Percentiles rank a stretch among this genome's conserved stretches.
phyloP scores from a whole-genome alignment of 352 stramenopile species.

The Ophiocytium majus region DNA sequence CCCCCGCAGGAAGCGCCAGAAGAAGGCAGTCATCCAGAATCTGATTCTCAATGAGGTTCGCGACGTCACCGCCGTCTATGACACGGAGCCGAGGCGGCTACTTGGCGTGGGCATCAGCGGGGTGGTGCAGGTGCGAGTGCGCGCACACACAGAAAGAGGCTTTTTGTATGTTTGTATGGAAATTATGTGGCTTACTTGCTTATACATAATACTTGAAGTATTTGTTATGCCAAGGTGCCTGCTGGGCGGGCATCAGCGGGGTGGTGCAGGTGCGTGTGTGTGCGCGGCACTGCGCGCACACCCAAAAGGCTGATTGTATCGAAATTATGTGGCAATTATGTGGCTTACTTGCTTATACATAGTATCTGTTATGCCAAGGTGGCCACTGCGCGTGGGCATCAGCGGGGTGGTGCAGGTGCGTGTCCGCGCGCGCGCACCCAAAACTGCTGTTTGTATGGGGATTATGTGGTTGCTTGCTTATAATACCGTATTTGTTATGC shows the following conservation, averaged over 20 bases:
- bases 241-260: constrained; percentile 59
- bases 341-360: too few relatives aligned
- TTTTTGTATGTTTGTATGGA: constrained; percentile 18
- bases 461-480: too few relatives aligned
- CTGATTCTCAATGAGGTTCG: constrained; percentile 50
- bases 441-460: too few relatives aligned
- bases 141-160: too few relatives aligned
- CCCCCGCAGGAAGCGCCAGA: constrained; percentile 25
- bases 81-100: constrained; percentile 35
- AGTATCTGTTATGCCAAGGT: too few relatives aligned
- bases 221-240: constrained; percentile 29
- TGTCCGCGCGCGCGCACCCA: too few relatives aligned
- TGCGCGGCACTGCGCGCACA: too few relatives aligned
- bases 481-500: too few relatives aligned
- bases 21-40: constrained; percentile 46
- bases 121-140: constrained; percentile 56
- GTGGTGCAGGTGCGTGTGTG: constrained; percentile 43
- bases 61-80: constrained; percentile 43
- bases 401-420: constrained; percentile 55
- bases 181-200: too few relatives aligned
- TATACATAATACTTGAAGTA: too few relatives aligned
- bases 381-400: constrained; percentile 58
- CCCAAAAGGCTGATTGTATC: too few relatives aligned
- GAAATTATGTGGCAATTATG: not conserved
- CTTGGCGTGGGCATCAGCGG: constrained; percentile 60